These are phyloP conservation scores for Xanthoceras sorbifolium DNA, from an alignment of 345 rosid genomes.

Conservation along the genomic window DNA sequence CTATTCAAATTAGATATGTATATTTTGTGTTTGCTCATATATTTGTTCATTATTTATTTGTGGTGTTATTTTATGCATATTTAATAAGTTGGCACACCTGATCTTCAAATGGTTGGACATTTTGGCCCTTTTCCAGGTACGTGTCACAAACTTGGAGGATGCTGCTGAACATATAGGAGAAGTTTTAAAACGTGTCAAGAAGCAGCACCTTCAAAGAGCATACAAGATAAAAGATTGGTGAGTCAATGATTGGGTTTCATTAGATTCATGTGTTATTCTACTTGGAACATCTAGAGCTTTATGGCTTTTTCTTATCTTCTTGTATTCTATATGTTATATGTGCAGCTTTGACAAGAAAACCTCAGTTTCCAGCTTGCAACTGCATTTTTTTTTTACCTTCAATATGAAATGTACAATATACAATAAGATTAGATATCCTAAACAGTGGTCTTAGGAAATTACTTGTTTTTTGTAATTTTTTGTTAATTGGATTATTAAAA, in stretches of 20 bases:
- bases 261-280: neutral
- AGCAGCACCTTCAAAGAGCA: conserved; percentile 83
- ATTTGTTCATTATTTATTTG: neutral
- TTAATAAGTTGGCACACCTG: neutral
- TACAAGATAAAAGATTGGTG: conserved; percentile 87
- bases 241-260: conserved; percentile 6
- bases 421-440: too few relatives aligned
- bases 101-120: neutral
- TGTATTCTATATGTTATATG: neutral
- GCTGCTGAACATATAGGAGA: conserved; percentile 93
- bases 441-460: too few relatives aligned
- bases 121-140: conserved; percentile 50
- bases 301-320: neutral
- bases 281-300: neutral
- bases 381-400: too few relatives aligned
- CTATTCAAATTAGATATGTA: neutral
- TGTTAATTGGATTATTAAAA: neutral
- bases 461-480: neutral
- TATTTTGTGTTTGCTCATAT: neutral
- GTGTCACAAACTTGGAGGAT: conserved; percentile 80
- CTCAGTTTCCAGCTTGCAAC: neutral
- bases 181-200: conserved; percentile 86
- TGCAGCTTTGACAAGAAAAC: neutral
- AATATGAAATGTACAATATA: too few relatives aligned
- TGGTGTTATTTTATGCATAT: neutral